Conservation (phyloP, 495 filamentous ascomycete genomes). For the Hamigera avellanea region DNA sequence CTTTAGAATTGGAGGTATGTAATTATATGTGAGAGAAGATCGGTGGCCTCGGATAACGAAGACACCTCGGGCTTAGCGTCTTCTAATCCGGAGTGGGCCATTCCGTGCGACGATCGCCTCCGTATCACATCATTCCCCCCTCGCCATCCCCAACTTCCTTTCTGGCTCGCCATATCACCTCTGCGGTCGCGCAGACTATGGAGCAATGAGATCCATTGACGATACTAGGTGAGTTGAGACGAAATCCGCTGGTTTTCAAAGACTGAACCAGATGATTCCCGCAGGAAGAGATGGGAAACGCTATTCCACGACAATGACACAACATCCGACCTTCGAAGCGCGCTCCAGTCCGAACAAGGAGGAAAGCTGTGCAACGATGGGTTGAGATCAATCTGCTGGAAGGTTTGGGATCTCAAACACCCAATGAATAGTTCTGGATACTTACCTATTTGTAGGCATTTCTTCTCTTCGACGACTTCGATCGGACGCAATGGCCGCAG, state of each 20-base stretch:
- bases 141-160: conserved; percentile 1
- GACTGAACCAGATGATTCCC: neutral
- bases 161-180: conserved; percentile 4
- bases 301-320: conserved; percentile 48
- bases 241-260: too few relatives aligned
- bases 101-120: neutral
- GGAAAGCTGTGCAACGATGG: conserved; percentile 55
- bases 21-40: too few relatives aligned
- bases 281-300: conserved; percentile 52
- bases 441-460: conserved; percentile 47
- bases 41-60: too few relatives aligned
- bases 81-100: too few relatives aligned
- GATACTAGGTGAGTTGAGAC: conserved; percentile 41
- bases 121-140: neutral
- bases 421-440: neutral
- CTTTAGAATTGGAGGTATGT: too few relatives aligned
- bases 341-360: conserved; percentile 45
- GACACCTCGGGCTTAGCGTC: too few relatives aligned
- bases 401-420: conserved; percentile 43
- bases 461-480: conserved; percentile 61
- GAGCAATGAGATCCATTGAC: conserved; percentile 49
- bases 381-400: conserved; percentile 88
- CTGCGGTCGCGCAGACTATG: conserved; percentile 5
- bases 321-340: conserved; percentile 52
- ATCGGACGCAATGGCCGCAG: conserved; percentile 55